Conservation (phyloP, 2,329 filamentous ascomycete genomes). For the Monosporascus ibericus region DNA sequence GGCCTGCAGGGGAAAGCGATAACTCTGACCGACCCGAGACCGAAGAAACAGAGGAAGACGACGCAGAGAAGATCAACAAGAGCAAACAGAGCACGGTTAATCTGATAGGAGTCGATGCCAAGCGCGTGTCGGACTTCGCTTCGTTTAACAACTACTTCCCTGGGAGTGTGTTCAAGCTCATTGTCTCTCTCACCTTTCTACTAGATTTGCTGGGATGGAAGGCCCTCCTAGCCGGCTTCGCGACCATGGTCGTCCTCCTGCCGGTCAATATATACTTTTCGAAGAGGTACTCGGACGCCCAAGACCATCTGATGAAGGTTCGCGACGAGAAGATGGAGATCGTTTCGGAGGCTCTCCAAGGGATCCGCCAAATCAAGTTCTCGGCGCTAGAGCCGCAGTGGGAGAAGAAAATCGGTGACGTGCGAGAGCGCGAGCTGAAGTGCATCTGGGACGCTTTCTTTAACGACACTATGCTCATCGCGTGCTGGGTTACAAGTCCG, state of each 20-base stretch:
- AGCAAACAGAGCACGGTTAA: slow-evolving; percentile 70
- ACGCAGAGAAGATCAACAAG: slow-evolving; percentile 37
- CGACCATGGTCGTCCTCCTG: slow-evolving; percentile 56
- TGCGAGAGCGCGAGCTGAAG: slow-evolving; percentile 60
- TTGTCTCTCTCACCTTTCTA: slow-evolving; percentile 61
- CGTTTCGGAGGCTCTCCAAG: slow-evolving; percentile 69
- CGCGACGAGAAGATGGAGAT: slow-evolving; percentile 70
- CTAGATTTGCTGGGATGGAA: slow-evolving; percentile 67
- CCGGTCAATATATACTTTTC: slow-evolving; percentile 65
- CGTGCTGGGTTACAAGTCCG: slow-evolving; percentile 68
- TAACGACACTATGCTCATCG: slow-evolving; percentile 56
- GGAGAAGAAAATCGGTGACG: slow-evolving; percentile 61
- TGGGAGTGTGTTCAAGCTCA: slow-evolving; percentile 55
- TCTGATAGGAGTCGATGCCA: slow-evolving; percentile 69
- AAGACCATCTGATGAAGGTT: slow-evolving; percentile 68
- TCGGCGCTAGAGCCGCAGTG: slow-evolving; percentile 70
- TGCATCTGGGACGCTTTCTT: slow-evolving; percentile 62
- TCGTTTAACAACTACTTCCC: slow-evolving; percentile 61
- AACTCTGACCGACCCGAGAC: slow-evolving; percentile 26
- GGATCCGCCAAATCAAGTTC: slow-evolving; percentile 82
- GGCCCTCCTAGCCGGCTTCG: slow-evolving; percentile 58
- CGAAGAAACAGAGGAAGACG: slow-evolving; percentile 38
- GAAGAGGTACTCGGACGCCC: slow-evolving; percentile 56
- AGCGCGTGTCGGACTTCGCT: slow-evolving; percentile 63
- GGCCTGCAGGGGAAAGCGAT: slow-evolving; percentile 20